A percentile compares a stretch with the other conserved stretches of the same genome.
phyloP scores from a whole-genome alignment of 176 grass and related monocot genomes.

The Musa schizocarpa region DNA sequence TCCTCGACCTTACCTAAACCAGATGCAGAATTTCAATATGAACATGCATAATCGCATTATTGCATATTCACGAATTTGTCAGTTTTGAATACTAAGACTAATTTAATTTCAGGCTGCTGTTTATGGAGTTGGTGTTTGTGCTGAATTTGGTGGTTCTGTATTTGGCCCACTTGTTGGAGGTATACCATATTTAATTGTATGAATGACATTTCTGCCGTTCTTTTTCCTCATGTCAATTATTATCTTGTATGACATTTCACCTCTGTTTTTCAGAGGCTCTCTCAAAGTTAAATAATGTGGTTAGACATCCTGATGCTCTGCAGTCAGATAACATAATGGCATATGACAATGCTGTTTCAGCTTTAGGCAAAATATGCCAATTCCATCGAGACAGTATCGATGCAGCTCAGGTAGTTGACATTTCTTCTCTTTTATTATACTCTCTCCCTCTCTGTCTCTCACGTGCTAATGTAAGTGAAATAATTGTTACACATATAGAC shows the following conservation, averaged over 20 bases:
- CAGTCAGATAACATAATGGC: constrained; percentile 86
- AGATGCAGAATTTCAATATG: background rate
- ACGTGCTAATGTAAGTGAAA: background rate
- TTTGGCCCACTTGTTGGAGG: constrained; percentile 96
- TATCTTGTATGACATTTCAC: background rate
- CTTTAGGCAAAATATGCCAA: constrained; percentile 89
- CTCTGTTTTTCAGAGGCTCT: constrained; percentile 58
- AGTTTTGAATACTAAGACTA: too few relatives aligned
- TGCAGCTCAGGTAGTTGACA: constrained; percentile 52
- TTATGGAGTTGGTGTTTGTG: constrained; percentile 95
- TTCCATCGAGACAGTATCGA: constrained; percentile 78
- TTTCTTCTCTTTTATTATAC: background rate
- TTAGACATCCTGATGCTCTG: constrained; percentile 70
- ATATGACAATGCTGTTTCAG: constrained; percentile 95
- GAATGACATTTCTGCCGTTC: background rate
- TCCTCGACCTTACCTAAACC: background rate
- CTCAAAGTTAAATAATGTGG: constrained; percentile 88
- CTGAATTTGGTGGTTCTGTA: constrained; percentile 77
- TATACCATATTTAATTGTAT: constrained; percentile 8
- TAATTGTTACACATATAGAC: background rate
- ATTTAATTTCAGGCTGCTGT: constrained; percentile 67
- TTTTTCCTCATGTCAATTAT: background rate
- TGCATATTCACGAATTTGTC: too few relatives aligned
- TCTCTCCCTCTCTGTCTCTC: background rate
- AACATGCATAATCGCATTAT: too few relatives aligned